phyloP scores from a whole-genome alignment of 108 stramenopile species.

The Aurantiochytrium sp. region DNA sequence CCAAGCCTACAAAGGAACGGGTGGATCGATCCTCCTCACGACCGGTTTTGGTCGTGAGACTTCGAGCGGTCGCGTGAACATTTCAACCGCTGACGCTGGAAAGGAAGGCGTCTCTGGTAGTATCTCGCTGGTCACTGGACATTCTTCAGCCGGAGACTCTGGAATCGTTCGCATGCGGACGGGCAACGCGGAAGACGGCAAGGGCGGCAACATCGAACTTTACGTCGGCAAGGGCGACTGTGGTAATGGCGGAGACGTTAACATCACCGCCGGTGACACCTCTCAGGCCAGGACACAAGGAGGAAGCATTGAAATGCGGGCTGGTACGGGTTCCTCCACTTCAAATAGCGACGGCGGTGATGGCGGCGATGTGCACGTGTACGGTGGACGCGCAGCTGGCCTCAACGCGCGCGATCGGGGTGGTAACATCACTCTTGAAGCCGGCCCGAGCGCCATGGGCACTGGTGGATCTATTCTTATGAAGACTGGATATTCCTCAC shows the following conservation, averaged over 20 bases:
- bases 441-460: not conserved
- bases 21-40: not conserved
- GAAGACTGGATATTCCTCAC: not conserved
- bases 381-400: constrained; percentile 22
- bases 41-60: not conserved
- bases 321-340: constrained; percentile 42
- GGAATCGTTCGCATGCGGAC: constrained; percentile 22
- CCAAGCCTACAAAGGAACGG: not conserved
- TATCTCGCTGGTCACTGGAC: not conserved
- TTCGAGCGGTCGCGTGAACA: not conserved
- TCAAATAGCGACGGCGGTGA: constrained; percentile 22
- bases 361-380: constrained; percentile 28
- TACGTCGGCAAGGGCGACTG: constrained; percentile 33
- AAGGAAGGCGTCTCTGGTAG: not conserved
- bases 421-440: constrained; percentile 28
- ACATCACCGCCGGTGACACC: constrained; percentile 30
- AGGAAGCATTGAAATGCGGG: constrained; percentile 34
- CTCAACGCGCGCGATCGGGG: constrained; percentile 21
- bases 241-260: constrained; percentile 37
- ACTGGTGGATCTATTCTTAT: constrained; percentile 23
- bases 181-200: constrained; percentile 20
- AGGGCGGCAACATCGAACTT: constrained; percentile 33
- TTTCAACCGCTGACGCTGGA: not conserved
- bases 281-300: not conserved
- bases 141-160: not conserved